These are phyloP conservation scores for Lagenaria siceraria DNA, from an alignment of 306 rosid species.

Conservation along the genomic window DNA sequence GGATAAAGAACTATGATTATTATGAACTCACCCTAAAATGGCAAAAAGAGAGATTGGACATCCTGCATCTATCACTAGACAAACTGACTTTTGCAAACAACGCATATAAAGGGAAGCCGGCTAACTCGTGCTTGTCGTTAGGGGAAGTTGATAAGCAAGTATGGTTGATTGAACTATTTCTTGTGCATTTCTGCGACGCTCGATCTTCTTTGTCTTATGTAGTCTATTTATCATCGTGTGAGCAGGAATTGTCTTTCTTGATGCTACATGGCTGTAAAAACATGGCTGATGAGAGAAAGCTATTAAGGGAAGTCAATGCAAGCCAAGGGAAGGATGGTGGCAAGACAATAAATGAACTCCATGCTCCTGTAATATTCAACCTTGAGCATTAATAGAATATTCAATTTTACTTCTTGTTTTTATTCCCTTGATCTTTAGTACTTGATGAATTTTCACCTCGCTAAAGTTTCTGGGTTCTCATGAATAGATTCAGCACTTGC, in stretches of 20 bases:
- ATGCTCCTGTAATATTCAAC: not conserved
- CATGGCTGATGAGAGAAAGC: constrained; percentile 20
- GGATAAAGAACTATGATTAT: not conserved
- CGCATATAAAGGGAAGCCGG: not conserved
- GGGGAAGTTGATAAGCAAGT: constrained; percentile 13
- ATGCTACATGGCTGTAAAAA: constrained; percentile 16
- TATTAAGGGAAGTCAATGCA: constrained; percentile 12
- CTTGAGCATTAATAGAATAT: not conserved
- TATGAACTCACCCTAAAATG: not conserved
- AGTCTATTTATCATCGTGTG: not conserved
- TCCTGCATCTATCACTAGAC: constrained; percentile 8
- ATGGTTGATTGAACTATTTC: not conserved
- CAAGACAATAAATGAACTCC: not conserved
- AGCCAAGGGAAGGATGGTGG: constrained; percentile 1
- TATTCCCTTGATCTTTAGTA: not conserved
- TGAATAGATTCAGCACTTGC: not conserved
- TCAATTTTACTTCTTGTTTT: not conserved
- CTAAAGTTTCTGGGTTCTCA: not conserved
- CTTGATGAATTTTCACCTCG: not conserved
- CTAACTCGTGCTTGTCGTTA: not conserved
- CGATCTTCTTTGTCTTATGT: not conserved
- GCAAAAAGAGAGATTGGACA: not conserved
- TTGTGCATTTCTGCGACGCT: not conserved
- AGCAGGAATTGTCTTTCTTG: constrained; percentile 17
- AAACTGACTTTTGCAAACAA: constrained; percentile 15